Percentiles rank a stretch among this genome's conserved stretches.
phyloP scores from a whole-genome alignment of 1,284 basidiomycete species.

The Apiotrichum siamense region DNA sequence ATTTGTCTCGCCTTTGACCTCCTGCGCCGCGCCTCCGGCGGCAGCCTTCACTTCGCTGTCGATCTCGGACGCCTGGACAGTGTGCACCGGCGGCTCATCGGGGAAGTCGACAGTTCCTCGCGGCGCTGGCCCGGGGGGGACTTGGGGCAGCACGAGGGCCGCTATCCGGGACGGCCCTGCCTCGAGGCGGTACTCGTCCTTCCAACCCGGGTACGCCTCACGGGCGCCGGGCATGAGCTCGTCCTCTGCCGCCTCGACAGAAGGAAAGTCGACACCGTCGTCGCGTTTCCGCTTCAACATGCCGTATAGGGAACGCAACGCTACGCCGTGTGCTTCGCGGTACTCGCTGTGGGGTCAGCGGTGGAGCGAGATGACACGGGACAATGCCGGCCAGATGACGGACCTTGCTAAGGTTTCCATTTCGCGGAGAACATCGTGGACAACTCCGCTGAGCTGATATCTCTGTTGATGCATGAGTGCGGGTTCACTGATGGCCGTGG shows the following conservation, averaged over 20 bases:
- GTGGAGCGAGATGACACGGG: not conserved
- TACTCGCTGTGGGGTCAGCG: constrained; percentile 19
- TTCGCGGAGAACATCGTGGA: constrained; percentile 26
- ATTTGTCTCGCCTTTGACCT: not conserved
- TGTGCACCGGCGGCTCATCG: constrained; percentile 22
- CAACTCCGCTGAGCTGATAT: constrained; percentile 24
- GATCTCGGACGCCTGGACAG: not conserved
- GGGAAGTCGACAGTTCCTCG: constrained; percentile 30
- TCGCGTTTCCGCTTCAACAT: constrained; percentile 25
- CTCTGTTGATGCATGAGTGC: constrained; percentile 4
- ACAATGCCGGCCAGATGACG: not conserved
- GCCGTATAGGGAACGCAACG: constrained; percentile 27
- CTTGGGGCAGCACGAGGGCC: constrained; percentile 21
- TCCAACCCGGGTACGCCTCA: constrained; percentile 30
- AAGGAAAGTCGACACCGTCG: constrained; percentile 21
- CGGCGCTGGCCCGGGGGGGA: constrained; percentile 34
- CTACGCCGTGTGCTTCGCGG: constrained; percentile 25
- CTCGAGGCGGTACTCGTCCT: constrained; percentile 26
- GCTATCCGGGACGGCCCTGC: constrained; percentile 29
- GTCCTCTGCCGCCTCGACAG: constrained; percentile 10
- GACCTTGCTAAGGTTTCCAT: constrained; percentile 24
- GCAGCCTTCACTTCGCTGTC: not conserved
- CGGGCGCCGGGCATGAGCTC: constrained; percentile 15
- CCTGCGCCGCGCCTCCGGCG: not conserved
- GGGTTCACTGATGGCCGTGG: no score